Base-by-base conservation (phyloP, 2,329 filamentous ascomycete genomes). In the Sclerotinia nivalis region DNA sequence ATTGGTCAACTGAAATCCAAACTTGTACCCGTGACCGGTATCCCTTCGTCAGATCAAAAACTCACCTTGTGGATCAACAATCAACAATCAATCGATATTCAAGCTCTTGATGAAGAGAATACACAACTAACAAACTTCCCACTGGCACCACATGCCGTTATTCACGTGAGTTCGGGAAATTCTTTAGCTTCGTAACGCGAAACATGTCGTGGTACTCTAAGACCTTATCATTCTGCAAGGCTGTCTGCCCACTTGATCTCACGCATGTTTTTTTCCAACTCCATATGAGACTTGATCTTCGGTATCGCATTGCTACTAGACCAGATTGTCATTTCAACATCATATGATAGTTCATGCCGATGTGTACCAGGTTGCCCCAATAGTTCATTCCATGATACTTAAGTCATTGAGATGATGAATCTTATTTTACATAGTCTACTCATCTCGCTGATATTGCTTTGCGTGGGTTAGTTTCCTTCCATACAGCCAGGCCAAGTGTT, bases 11-110 rank as follows among this genome's bases (percentile, higher is more conserved):
- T 98, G 76, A 97, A 95, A 83, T 82, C 85, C 67, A 96, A 96
- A 80, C 89, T 99, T 66, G 95, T 98, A 81, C 91, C 93, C 72
- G 90, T 98, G 81, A 98, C 95, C 2, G 96, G 96, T 72, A 89
- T 98, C 50, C 95, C 96, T 22, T 92, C 94, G 15, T 86, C 86
- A 43, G 89, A 86, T 71, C 96, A 98, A 80, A 88, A 84, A 72
- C 86, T 99, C 72, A 89, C 84, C 43, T 84, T 97, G 78, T 92
- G 90, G 79, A 83, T 89, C 22, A 84, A 86, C 47, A 81, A 83
- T 69, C 85, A 88, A 75, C 85, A 89, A 73, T 84, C 84, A 72
- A 84, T 92, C 74, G 80, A 89, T 66, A 83, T 96, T 75, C 85
- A 89, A 76, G 89, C 89, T 58, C 82, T 85, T 52, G 87, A 94